A percentile compares a stretch with the other conserved stretches of the same genome.
phyloP scores from a whole-genome alignment of 148 eudicot species.

The Vaccinium vitisidaea region DNA sequence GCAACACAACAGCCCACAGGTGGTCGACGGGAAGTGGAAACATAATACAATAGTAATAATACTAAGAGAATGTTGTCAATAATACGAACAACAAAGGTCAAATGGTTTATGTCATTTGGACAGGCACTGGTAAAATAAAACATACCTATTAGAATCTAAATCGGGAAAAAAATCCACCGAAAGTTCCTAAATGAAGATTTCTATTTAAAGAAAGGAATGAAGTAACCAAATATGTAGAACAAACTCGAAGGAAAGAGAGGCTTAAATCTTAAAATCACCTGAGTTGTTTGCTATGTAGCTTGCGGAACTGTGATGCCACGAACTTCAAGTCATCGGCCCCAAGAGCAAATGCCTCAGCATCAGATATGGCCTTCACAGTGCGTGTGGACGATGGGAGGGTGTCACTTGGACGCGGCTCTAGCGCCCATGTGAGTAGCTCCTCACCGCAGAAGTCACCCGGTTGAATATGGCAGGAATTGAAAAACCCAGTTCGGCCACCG shows the following conservation, averaged over 20 bases:
- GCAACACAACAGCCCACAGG: too few species aligned
- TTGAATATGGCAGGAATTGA: constrained; percentile 54
- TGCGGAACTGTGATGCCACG: constrained; percentile 65
- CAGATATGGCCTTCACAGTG: constrained; percentile 66
- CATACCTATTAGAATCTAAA: not conserved
- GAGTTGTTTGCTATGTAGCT: constrained; percentile 69
- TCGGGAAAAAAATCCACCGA: not conserved
- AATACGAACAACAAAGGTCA: too few species aligned
- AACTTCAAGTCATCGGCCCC: constrained; percentile 62
- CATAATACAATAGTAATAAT: too few species aligned
- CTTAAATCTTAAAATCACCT: constrained; percentile 12
- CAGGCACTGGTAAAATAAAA: too few species aligned
- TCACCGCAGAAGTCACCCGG: constrained; percentile 84
- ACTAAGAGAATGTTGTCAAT: too few species aligned
- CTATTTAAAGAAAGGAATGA: not conserved
- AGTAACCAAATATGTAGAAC: not conserved
- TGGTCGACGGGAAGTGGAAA: too few species aligned
- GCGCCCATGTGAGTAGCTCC: constrained; percentile 78
- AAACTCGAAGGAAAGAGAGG: not conserved
- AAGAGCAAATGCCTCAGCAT: constrained; percentile 80
- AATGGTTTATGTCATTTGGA: too few species aligned
- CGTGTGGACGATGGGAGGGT: constrained; percentile 77
- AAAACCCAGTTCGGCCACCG: constrained; percentile 76
- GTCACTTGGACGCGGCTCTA: constrained; percentile 46
- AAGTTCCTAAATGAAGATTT: not conserved